Conservation (phyloP, 257 asterid genomes). For the Primulina eburnea region DNA sequence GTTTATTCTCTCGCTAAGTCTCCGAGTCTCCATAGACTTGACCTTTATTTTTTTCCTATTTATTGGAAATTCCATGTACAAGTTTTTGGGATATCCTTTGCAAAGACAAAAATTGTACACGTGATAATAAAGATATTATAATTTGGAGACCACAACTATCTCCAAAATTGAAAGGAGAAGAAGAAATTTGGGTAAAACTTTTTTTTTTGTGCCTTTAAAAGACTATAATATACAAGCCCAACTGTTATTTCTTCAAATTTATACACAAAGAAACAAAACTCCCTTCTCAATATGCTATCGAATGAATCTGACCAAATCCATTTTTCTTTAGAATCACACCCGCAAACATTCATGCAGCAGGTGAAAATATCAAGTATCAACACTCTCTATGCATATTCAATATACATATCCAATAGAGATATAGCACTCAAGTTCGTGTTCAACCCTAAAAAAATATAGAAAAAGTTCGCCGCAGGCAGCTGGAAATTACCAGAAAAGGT, state of each 20-base stretch:
- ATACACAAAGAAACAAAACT: conserved; percentile 8
- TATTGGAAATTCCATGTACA: too few species aligned
- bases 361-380: conserved; percentile 11
- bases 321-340: conserved; percentile 35
- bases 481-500: conserved; percentile 1
- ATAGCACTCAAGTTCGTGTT: conserved; percentile 3
- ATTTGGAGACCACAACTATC: too few species aligned
- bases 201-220: too few species aligned
- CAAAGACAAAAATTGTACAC: too few species aligned
- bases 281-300: conserved; percentile 9
- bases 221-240: too few species aligned
- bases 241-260: background rate
- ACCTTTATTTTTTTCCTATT: too few species aligned
- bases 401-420: conserved; percentile 15
- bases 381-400: conserved; percentile 14
- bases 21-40: too few species aligned
- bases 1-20: too few species aligned
- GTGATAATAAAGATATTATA: too few species aligned
- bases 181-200: too few species aligned
- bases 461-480: conserved; percentile 1
- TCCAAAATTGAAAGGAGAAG: too few species aligned
- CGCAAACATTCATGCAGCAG: conserved; percentile 17
- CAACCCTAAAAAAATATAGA: conserved; percentile 17
- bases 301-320: conserved; percentile 25
- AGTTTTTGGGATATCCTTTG: too few species aligned